Base-by-base conservation (phyloP, 2,329 filamentous ascomycete species). In the Rutstroemia sydowiana region DNA sequence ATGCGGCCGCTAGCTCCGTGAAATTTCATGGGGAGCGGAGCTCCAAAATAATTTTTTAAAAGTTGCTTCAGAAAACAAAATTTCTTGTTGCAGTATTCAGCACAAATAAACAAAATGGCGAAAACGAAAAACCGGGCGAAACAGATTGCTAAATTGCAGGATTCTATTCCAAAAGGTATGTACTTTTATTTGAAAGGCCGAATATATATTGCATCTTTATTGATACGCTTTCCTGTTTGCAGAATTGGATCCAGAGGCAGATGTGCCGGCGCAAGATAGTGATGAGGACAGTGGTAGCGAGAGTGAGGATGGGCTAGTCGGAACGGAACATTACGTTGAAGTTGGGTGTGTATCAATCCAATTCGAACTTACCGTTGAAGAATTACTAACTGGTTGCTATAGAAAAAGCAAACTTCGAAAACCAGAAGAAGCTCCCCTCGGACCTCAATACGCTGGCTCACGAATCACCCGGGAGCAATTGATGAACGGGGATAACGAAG, bases 331-430 rank as follows among this genome's bases (percentile, higher is more conserved):
- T 67, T 97, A 97, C 66, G 78, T 87, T 40, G 70, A 77, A 48
- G 88, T 95, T 30, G 86, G 84, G 76, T 85, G 72, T 51, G 74
- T 48, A 37, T 20, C 20, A 57, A 45, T 44, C 23, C 9, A 5
- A 40, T 23, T 45, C 2, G 16, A 28, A 23, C 6, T 23, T 47
- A 39, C n/a, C n/a, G 8, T 20, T 32, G 5, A 20, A 41, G 4
- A 21, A 40, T 18, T 48, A 36, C 47, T 23, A 51, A 58, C 31
- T 48, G n/a, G 54, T 51, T 31, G 57, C 16, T 20, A 55, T 55
- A 85, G 83, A 18, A 93, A 91, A 74, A 93, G 86, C 71, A 92
- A 87, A 66, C 73, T 96, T 59, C 82, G 89, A 58, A 84, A 88
- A 65, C 82, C 82, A 53, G 82, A 88, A 31, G 76, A 77, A 21